A percentile compares a stretch with the other conserved stretches of the same genome.
Evolutionary conservation across 176 grass and related monocot genomes (phyloP).

Genomic region (Phoenix dactylifera): DNA sequence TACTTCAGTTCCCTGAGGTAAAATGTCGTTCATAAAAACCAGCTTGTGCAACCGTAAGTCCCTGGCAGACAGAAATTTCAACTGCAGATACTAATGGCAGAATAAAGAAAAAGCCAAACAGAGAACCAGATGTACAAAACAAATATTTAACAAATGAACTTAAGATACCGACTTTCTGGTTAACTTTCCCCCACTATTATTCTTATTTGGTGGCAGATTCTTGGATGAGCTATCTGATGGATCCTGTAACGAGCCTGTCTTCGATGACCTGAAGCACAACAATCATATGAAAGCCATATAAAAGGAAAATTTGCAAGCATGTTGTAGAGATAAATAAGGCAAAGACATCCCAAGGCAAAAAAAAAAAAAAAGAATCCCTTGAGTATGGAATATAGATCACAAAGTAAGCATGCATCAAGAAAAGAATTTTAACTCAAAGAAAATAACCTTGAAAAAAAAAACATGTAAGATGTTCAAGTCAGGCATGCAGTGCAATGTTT

Average conservation of each 20-base stretch:
- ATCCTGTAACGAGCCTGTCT: conserved; percentile 8
- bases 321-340: no score
- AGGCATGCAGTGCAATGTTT: no score
- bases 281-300: not conserved
- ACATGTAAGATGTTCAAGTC: no score
- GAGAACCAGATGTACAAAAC: not conserved
- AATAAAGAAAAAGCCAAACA: not conserved
- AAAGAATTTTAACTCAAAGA: no score
- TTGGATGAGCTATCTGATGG: conserved; percentile 31
- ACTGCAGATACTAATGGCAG: conserved; percentile 11
- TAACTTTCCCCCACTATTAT: conserved; percentile 34
- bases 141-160: not conserved
- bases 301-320: no score
- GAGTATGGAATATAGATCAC: not conserved
- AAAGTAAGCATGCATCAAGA: no score
- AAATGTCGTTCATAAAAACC: conserved; percentile 68
- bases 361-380: no score
- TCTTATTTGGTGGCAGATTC: conserved; percentile 30
- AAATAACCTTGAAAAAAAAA: no score
- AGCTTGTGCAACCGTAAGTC: conserved; percentile 59
- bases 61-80: conserved; percentile 26
- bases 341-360: not conserved
- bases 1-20: conserved; percentile 59
- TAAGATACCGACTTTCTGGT: conserved; percentile 50
- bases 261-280: conserved; percentile 37